Conservation (phyloP, 768 basidiomycete genomes). For the Boletus reticuloceps region DNA sequence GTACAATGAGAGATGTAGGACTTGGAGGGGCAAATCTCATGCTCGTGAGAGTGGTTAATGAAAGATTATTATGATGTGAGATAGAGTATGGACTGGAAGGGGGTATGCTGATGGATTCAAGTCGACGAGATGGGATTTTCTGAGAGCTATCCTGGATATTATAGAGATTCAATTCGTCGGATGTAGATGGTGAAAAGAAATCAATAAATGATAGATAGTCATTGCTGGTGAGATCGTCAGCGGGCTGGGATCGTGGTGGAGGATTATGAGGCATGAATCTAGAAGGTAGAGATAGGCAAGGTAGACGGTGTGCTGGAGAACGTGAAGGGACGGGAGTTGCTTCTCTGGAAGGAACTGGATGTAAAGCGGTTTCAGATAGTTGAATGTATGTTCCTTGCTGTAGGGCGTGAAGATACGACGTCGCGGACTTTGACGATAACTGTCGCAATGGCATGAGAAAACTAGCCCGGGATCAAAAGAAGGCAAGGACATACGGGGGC, state of each 20-base stretch:
- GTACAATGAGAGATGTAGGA: conserved; percentile 10
- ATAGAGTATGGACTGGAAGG: conserved; percentile 19
- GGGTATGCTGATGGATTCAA: conserved; percentile 19
- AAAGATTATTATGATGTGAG: conserved; percentile 11
- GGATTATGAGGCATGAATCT: conserved; percentile 18
- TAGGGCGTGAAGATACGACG: conserved; percentile 17
- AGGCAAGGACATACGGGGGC: conserved; percentile 8
- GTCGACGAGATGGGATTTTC: conserved; percentile 9
- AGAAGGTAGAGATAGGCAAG: conserved; percentile 22
- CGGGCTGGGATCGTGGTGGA: conserved; percentile 13
- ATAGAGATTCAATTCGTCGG: conserved; percentile 11
- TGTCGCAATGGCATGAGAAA: conserved; percentile 18
- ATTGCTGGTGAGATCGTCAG: conserved; percentile 28
- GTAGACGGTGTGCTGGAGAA: conserved; percentile 30
- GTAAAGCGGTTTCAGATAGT: conserved; percentile 12
- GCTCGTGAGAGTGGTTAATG: conserved; percentile 27
- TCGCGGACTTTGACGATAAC: conserved; percentile 11
- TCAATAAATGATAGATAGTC: conserved; percentile 48
- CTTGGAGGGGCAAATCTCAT: conserved; percentile 34
- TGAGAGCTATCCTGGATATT: conserved; percentile 1
- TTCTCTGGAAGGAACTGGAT: conserved; percentile 26
- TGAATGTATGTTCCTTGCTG: not conserved
- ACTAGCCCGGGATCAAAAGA: not conserved
- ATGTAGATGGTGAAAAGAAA: conserved; percentile 34
- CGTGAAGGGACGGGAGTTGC: conserved; percentile 43